Evolutionary conservation across 371 early-diverging fungal genomes (phyloP), one percentile per base, ranked within the genome.

Genomic region (Globomyces sp.): DNA sequence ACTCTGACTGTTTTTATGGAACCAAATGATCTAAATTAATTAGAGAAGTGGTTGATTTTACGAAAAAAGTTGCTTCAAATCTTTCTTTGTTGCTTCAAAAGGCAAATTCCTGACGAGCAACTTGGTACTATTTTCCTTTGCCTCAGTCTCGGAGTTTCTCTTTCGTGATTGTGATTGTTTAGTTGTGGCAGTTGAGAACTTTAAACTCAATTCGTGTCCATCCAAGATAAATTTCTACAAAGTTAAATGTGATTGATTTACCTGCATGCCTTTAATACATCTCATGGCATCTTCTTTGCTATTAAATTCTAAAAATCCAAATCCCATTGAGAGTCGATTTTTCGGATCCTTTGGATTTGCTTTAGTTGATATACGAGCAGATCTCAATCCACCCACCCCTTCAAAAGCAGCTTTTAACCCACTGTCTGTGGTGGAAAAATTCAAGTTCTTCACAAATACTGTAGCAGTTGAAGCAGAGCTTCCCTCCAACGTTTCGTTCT

Each of bases 1-100:
- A 99, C 70, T 57, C 99, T 90, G 45, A 99, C 86, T 2, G 94
- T 89, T 74, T 98, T 97, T 64, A 98, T 81, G 69, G 96, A 91
- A 64, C 93, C 96, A 78, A 90, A 96, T 3, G 94, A 48, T 10
- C 67, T 57, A 55, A 51, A 55, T 10, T 43, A 65, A 66, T 58
- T 48, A 24, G 40, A 36, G 1, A 74, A 24, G 24, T 24, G 24
- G 24, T 24, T 24, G 24, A 24, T 24, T 78, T 70, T 82, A 90
- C 86, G 85, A 77, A 76, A 99, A 95, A 47, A 99, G 79, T 70
- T 94, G 90, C 45, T 85, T 86, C 58, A 99, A 76, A 69, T 99
- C 99, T 75, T 90, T 90, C 72, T 91, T 88, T 24, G 98, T 94
- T 6, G 99, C 98, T 81, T 99, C 98, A 77, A 99, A 99, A 49